A percentile compares a stretch with the other conserved stretches of the same genome.
phyloP scores from a whole-genome alignment of 2,329 filamentous ascomycete genomes.

The Xylariaceae sp. region DNA sequence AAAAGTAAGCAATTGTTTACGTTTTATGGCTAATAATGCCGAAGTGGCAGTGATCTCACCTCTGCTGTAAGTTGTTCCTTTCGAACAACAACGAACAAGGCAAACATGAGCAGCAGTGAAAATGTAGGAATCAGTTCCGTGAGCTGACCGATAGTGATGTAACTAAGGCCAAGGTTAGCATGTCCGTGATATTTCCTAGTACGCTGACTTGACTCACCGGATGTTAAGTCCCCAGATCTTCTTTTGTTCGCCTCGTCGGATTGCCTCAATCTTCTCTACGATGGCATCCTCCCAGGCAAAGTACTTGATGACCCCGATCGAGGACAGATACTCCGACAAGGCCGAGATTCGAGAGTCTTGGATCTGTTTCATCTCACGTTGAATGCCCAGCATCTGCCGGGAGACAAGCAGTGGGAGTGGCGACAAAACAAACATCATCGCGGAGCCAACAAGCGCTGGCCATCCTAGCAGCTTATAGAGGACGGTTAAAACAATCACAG shows the following conservation, averaged over 20 bases:
- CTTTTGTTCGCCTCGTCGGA: conserved; percentile 48
- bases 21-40: not conserved
- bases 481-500: conserved; percentile 44
- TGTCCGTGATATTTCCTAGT: not conserved
- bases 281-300: conserved; percentile 56
- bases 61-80: conserved; percentile 47
- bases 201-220: conserved; percentile 33
- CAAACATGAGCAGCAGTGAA: conserved; percentile 50
- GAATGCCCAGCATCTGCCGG: conserved; percentile 44
- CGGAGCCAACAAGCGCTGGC: conserved; percentile 49
- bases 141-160: conserved; percentile 40
- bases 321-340: conserved; percentile 53
- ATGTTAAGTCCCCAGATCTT: conserved; percentile 50
- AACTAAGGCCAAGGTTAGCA: conserved; percentile 21
- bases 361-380: conserved; percentile 48
- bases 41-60: conserved; percentile 1
- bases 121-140: conserved; percentile 49
- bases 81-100: conserved; percentile 44
- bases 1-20: not conserved
- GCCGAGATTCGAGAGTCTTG: conserved; percentile 54
- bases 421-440: conserved; percentile 42
- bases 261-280: conserved; percentile 45
- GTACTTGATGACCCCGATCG: conserved; percentile 56
- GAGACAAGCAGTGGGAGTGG: conserved; percentile 48
- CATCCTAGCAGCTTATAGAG: conserved; percentile 53